Conservation (phyloP, 2,329 filamentous ascomycete genomes). For the Fusarium sp. region DNA sequence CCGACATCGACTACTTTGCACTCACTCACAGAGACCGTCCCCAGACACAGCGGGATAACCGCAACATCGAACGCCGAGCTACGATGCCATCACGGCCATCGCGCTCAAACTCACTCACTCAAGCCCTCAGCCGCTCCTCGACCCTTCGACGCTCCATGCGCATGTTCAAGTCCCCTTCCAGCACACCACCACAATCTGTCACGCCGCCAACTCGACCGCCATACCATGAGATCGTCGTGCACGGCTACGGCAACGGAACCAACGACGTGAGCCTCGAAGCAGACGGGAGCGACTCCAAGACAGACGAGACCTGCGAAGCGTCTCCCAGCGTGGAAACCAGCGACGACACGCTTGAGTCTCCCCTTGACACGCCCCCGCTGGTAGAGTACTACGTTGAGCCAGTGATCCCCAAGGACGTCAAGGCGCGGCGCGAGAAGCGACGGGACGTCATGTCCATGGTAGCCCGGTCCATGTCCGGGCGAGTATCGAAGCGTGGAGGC, state of each 20-base stretch:
- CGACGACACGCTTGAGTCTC: constrained; percentile 44
- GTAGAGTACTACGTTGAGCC: constrained; percentile 35
- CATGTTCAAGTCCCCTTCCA: constrained; percentile 44
- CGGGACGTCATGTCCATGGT: constrained; percentile 47
- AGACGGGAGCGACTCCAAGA: constrained; percentile 38
- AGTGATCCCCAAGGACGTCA: constrained; percentile 28
- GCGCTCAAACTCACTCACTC: constrained; percentile 48
- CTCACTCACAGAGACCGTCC: constrained; percentile 51
- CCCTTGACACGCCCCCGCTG: constrained; percentile 35
- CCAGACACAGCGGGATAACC: constrained; percentile 12
- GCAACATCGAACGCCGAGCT: constrained; percentile 31
- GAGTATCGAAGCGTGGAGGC: constrained; percentile 39
- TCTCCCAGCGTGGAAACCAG: constrained; percentile 46
- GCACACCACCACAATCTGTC: constrained; percentile 29
- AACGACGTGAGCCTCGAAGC: constrained; percentile 51
- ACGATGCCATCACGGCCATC: constrained; percentile 39
- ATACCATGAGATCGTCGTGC: constrained; percentile 64
- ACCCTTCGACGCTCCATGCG: constrained; percentile 52
- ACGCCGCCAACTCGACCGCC: constrained; percentile 34
- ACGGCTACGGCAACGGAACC: constrained; percentile 66
- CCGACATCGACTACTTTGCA: constrained; percentile 67
- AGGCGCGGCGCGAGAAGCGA: constrained; percentile 45
- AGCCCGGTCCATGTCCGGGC: constrained; percentile 41
- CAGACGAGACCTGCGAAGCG: constrained; percentile 26
- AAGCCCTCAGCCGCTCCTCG: constrained; percentile 48